Evolutionary conservation across 768 basidiomycete genomes (phyloP), one percentile per base, ranked within the genome.

Genomic region (Hygrocybe punicea): DNA sequence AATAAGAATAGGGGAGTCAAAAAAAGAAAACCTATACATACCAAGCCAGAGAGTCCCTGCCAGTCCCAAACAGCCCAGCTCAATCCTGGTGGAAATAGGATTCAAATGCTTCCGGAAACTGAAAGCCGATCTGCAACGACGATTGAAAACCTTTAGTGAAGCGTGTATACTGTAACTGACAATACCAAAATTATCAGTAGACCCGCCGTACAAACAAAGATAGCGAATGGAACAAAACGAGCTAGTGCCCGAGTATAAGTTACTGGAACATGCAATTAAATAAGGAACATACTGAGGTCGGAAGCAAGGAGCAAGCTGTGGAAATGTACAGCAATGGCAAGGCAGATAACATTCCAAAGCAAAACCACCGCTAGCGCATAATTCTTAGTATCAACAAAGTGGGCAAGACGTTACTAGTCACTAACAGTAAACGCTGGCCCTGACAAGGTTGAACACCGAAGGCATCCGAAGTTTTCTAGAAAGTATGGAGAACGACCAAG

Each of bases 141-240:
- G n/a, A 17, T 7, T 6, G 4, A 17, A 36, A 45, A 45, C 16
- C 49, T 3, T 17, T 33, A 57, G 25, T 35, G 21, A 6, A 47
- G 8, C 44, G 34, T 34, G 34, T 34, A 23, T 23, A 36, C 13
- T 14, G 21, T 13, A 24, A 78, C 85, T 65, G 62, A 89, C 89
- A 93, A 79, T 55, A 82, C 71, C 40, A 83, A 61, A 51, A 91
- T 79, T 63, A 91, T 81, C 60, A 89, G 70, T 67, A 91, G 66
- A 66, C 86, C 89, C 36, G 81, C 82, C 40, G 79, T 78, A 65
- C 85, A 88, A 44, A 91, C 88, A 63, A 92, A 92, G 67, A 93
- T 81, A 53, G 91, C 86, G 66, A 91, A 89, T 16, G 91, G 91
- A 37, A 93, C 85, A 67, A 92, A 93, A 74, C 86, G 89, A 74